Percentiles rank a stretch among this genome's conserved stretches.
These are phyloP conservation scores for Silene noctiflora DNA, from an alignment of 179 eudicot genomes.

Conservation along the genomic window DNA sequence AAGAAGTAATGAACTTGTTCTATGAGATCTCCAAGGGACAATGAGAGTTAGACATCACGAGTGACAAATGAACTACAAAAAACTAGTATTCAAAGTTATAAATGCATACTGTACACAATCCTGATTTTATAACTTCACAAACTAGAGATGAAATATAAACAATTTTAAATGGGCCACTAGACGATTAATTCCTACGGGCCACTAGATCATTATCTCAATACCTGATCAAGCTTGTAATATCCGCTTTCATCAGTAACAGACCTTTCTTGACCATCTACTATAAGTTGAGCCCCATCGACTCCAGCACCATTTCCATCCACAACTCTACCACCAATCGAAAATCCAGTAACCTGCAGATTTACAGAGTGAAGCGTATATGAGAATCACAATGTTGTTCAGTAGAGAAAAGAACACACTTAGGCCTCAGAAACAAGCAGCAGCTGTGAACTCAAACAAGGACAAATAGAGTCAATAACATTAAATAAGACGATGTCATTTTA, in stretches of 20 bases:
- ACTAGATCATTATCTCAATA: constrained; percentile 21
- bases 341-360: constrained; percentile 79
- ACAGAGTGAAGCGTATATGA: constrained; percentile 4
- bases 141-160: background rate
- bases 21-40: background rate
- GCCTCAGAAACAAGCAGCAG: background rate
- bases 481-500: background rate
- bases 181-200: background rate
- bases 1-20: background rate
- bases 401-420: background rate
- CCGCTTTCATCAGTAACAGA: constrained; percentile 79
- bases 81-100: background rate
- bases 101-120: background rate
- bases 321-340: constrained; percentile 94
- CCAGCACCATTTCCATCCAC: constrained; percentile 86
- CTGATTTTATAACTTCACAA: background rate
- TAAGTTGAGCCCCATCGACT: constrained; percentile 67
- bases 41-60: background rate
- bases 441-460: background rate
- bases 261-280: constrained; percentile 87
- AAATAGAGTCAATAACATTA: background rate
- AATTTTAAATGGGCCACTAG: background rate
- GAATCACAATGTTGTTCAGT: background rate
- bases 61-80: background rate
- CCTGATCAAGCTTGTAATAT: constrained; percentile 98